A percentile compares a stretch with the other conserved stretches of the same genome.
phyloP scores from a whole-genome alignment of 257 asterid species.

The Petunia secreta region DNA sequence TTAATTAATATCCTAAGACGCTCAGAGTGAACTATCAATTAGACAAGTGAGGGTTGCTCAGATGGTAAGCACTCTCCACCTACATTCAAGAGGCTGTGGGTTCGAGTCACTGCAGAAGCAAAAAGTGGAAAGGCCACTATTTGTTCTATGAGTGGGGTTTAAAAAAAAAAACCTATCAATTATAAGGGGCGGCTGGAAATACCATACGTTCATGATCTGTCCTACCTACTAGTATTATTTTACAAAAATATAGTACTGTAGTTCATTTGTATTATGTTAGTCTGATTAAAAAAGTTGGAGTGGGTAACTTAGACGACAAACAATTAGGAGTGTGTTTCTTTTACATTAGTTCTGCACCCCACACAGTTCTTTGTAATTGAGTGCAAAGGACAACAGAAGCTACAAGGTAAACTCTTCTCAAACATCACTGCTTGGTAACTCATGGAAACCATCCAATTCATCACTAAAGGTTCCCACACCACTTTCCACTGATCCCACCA shows the following conservation, averaged over 20 bases:
- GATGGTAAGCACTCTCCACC: too few relatives aligned
- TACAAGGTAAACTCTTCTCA: conserved; percentile 2
- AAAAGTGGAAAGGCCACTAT: too few relatives aligned
- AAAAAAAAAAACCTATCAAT: too few relatives aligned
- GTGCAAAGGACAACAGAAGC: neutral
- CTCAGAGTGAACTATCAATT: neutral
- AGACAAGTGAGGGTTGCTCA: too few relatives aligned
- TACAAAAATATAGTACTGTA: too few relatives aligned
- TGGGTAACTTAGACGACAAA: conserved; percentile 2
- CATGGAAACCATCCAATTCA: conserved; percentile 48
- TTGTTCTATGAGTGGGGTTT: too few relatives aligned
- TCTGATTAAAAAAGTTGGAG: neutral
- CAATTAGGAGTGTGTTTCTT: neutral
- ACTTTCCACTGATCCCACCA: conserved; percentile 56
- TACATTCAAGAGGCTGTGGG: too few relatives aligned
- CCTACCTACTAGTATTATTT: neutral
- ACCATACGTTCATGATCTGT: neutral
- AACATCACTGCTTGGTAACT: conserved; percentile 34
- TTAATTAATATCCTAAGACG: neutral
- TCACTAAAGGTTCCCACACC: conserved; percentile 48
- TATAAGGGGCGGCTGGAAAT: neutral
- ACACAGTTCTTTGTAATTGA: conserved; percentile 17
- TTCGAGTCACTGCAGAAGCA: too few relatives aligned
- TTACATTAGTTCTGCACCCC: neutral
- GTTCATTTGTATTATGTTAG: neutral